phyloP scores from a whole-genome alignment of 306 rosid species.

The Rosa multiflora region DNA sequence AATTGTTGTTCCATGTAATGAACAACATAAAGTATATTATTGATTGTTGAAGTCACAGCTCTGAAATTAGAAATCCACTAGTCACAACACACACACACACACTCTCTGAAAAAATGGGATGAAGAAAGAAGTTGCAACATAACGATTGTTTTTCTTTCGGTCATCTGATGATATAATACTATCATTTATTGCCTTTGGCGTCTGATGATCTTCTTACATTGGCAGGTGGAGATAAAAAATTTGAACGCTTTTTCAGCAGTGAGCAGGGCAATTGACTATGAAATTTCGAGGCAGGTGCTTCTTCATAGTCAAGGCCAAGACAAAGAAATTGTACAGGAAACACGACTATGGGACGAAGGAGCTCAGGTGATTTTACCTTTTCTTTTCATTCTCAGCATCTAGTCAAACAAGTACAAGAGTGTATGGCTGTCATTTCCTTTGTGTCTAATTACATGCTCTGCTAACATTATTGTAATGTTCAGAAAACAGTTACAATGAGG shows the following conservation, averaged over 20 bases:
- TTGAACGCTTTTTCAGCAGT: slow-evolving; percentile 80
- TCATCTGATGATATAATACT: neutral
- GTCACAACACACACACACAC: neutral
- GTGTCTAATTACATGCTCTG: slow-evolving; percentile 25
- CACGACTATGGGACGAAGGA: slow-evolving; percentile 95
- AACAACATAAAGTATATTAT: neutral
- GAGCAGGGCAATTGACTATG: slow-evolving; percentile 88
- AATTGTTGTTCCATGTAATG: too few species aligned
- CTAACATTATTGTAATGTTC: slow-evolving; percentile 29
- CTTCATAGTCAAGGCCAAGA: slow-evolving; percentile 77
- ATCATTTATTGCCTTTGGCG: neutral
- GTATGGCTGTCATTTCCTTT: slow-evolving; percentile 16
- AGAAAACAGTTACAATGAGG: slow-evolving; percentile 95
- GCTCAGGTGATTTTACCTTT: slow-evolving; percentile 58
- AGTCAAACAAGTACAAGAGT: slow-evolving; percentile 12
- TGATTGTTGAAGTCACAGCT: neutral
- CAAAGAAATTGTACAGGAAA: slow-evolving; percentile 85
- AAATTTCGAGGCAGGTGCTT: slow-evolving; percentile 77
- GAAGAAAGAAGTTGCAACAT: neutral
- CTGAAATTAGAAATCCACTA: neutral
- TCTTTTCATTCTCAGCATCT: slow-evolving; percentile 11
- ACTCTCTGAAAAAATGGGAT: neutral
- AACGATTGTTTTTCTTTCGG: neutral
- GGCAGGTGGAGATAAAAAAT: slow-evolving; percentile 94
- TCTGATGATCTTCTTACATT: slow-evolving; percentile 27